These are phyloP conservation scores for Tripterygium wilfordii DNA, from an alignment of 177 flowering plant genomes.

Conservation along the genomic window DNA sequence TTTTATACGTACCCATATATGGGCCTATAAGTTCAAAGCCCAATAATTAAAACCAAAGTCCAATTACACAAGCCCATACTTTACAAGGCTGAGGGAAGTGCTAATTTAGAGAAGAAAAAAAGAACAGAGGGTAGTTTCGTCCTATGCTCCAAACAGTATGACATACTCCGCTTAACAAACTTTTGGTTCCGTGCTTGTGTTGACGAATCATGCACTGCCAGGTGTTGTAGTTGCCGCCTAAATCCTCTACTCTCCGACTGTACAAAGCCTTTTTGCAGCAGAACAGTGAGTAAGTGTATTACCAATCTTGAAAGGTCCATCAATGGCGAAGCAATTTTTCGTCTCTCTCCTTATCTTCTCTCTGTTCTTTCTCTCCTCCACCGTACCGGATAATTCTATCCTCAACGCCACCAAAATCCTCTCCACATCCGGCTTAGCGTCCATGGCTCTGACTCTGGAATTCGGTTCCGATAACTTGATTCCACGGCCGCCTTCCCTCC, in stretches of 20 bases:
- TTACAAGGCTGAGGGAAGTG: neutral
- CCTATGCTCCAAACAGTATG: too few species aligned
- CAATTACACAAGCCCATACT: too few species aligned
- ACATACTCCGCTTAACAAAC: too few species aligned
- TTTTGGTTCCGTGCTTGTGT: too few species aligned
- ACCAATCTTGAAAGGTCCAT: neutral
- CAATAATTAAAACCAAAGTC: too few species aligned
- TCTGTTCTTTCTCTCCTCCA: constrained; percentile 11
- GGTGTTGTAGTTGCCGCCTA: too few species aligned
- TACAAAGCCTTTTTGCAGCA: too few species aligned
- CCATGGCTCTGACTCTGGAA: constrained; percentile 55
- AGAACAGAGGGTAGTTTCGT: neutral
- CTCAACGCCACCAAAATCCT: constrained; percentile 46
- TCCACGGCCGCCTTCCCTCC: constrained; percentile 43
- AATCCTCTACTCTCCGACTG: too few species aligned
- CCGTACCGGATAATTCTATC: constrained; percentile 16
- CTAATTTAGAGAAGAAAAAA: neutral
- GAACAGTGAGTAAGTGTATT: too few species aligned
- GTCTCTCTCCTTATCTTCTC: constrained; percentile 10
- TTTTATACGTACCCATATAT: too few species aligned
- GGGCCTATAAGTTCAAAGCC: too few species aligned
- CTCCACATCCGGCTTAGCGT: constrained; percentile 36
- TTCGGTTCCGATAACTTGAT: constrained; percentile 24
- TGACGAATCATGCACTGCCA: too few species aligned
- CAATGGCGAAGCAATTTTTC: constrained; percentile 5